A percentile compares a stretch with the other conserved stretches of the same genome.
These are phyloP conservation scores for Salvia splendens DNA, from an alignment of 257 asterid genomes.

Conservation along the genomic window DNA sequence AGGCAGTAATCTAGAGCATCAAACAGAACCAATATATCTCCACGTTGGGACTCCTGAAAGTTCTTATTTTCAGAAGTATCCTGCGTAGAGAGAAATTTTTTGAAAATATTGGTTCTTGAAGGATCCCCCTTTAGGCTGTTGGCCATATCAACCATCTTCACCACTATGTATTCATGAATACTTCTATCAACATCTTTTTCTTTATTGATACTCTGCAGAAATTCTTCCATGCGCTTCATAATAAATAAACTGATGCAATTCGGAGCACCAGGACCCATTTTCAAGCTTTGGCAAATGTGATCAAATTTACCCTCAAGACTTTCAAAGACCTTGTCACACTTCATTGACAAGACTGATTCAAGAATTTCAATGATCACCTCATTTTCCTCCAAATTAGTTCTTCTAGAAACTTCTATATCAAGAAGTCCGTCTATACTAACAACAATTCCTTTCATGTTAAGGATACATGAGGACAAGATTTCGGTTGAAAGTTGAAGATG, in stretches of 20 bases:
- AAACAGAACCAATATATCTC: constrained; percentile 72
- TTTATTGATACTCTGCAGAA: constrained; percentile 46
- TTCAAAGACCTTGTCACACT: constrained; percentile 77
- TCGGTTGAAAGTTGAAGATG: constrained; percentile 54
- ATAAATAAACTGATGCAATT: constrained; percentile 64
- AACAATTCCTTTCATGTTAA: constrained; percentile 63
- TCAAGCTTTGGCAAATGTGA: constrained; percentile 59
- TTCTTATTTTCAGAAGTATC: constrained; percentile 53
- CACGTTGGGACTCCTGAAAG: constrained; percentile 58
- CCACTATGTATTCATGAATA: constrained; percentile 60
- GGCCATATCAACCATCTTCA: constrained; percentile 65
- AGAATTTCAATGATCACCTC: constrained; percentile 61
- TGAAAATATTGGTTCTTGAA: constrained; percentile 46
- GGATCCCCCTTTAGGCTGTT: constrained; percentile 67
- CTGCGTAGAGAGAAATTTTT: constrained; percentile 58
- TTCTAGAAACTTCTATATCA: constrained; percentile 52
- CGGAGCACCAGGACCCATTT: constrained; percentile 58
- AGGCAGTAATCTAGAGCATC: constrained; percentile 70
- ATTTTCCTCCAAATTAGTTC: constrained; percentile 48
- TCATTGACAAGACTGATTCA: constrained; percentile 64
- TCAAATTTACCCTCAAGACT: constrained; percentile 65
- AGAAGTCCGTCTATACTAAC: constrained; percentile 60
- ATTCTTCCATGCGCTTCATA: constrained; percentile 81
- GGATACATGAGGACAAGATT: constrained; percentile 75
- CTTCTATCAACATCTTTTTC: constrained; percentile 54